These are phyloP conservation scores for Aspergillus haitiensis DNA, from an alignment of 495 filamentous ascomycete species.

Conservation along the genomic window DNA sequence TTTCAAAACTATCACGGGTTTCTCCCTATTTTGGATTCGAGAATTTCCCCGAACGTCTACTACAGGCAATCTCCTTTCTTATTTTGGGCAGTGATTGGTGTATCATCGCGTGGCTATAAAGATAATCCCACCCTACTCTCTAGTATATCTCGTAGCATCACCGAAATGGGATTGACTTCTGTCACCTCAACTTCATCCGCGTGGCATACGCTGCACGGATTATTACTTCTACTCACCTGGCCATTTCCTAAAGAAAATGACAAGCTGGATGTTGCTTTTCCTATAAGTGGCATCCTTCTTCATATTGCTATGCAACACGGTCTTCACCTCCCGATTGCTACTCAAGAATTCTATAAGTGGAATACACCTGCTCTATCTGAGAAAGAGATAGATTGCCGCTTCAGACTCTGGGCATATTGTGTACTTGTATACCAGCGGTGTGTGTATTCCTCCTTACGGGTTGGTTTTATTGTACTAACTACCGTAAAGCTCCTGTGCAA, in stretches of 20 bases:
- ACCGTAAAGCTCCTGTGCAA: conserved; percentile 32
- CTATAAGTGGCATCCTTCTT: conserved; percentile 42
- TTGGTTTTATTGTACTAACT: conserved; percentile 6
- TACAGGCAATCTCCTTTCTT: conserved; percentile 49
- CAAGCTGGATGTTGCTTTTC: conserved; percentile 43
- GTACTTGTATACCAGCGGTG: conserved; percentile 45
- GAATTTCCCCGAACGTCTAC: conserved; percentile 42
- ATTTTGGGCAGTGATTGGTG: conserved; percentile 52
- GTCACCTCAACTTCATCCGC: conserved; percentile 38
- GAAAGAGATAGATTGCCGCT: conserved; percentile 39
- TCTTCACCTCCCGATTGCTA: conserved; percentile 48
- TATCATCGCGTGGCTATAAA: conserved; percentile 38
- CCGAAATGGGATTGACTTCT: conserved; percentile 47
- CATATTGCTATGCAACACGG: conserved; percentile 54
- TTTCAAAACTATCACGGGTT: conserved; percentile 48
- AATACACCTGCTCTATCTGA: conserved; percentile 38
- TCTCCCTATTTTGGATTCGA: conserved; percentile 46
- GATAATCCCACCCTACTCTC: conserved; percentile 46
- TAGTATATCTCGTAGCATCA: conserved; percentile 40
- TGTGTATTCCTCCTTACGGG: conserved; percentile 1
- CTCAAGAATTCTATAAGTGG: conserved; percentile 47
- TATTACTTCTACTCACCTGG: conserved; percentile 52
- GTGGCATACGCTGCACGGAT: conserved; percentile 49
- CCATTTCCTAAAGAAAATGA: conserved; percentile 48
- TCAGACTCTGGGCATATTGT: conserved; percentile 47